Conservation (phyloP, 2,329 filamentous ascomycete genomes). For the Calonectria naviculata region DNA sequence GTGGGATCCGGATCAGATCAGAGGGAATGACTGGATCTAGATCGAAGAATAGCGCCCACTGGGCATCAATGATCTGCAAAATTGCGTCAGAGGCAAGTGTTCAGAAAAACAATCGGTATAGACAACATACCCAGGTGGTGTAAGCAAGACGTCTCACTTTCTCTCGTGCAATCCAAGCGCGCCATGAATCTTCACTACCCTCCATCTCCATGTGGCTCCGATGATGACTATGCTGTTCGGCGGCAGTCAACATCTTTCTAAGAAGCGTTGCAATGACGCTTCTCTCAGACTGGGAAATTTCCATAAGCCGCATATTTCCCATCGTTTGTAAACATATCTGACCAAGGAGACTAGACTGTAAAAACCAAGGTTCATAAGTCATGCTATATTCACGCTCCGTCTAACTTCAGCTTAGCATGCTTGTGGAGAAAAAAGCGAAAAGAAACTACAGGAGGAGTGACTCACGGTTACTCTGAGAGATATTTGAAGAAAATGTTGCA, state of each 20-base stretch:
- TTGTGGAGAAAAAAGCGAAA: too few species aligned
- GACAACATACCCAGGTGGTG: background rate
- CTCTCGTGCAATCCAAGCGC: background rate
- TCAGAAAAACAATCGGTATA: rapidly evolving
- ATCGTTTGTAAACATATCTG: background rate
- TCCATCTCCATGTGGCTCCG: background rate
- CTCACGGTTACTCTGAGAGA: background rate
- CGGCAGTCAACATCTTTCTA: background rate
- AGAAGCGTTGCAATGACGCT: background rate
- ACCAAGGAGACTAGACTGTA: background rate
- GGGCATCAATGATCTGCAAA: background rate
- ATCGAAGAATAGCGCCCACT: background rate
- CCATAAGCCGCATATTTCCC: background rate
- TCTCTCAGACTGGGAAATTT: background rate
- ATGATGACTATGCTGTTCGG: background rate
- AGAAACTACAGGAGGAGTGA: too few species aligned
- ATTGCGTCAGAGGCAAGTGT: background rate
- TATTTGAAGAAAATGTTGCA: background rate
- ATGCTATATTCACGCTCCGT: background rate
- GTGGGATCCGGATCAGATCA: background rate
- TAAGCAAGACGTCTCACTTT: background rate
- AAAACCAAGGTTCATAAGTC: background rate
- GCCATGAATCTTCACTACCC: background rate
- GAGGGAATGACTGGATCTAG: background rate
- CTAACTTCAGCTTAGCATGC: background rate